Evolutionary conservation across 2,329 filamentous ascomycete species (phyloP).

Genomic region (Aureobasidium sp.): DNA sequence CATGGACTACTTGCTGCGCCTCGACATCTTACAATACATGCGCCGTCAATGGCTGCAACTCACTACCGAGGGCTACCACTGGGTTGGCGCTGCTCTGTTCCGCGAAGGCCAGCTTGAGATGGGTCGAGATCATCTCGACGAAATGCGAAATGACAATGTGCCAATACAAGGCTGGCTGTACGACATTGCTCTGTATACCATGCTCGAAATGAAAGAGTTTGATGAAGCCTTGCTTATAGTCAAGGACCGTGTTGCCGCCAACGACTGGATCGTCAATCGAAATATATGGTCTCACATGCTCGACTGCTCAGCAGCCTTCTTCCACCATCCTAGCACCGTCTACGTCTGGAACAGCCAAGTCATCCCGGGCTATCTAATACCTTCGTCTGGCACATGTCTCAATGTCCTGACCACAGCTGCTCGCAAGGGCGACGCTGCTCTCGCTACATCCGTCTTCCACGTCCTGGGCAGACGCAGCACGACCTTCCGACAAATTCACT

Average conservation of each 20-base stretch:
- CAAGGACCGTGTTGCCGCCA: slow-evolving; percentile 46
- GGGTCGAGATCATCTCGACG: slow-evolving; percentile 62
- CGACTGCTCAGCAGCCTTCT: slow-evolving; percentile 60
- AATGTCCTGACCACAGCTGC: slow-evolving; percentile 68
- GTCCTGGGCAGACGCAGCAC: slow-evolving; percentile 54
- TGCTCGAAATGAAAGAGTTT: slow-evolving; percentile 65
- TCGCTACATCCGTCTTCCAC: slow-evolving; percentile 66
- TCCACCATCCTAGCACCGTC: slow-evolving; percentile 54
- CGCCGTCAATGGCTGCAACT: slow-evolving; percentile 63
- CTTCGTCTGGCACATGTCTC: slow-evolving; percentile 57
- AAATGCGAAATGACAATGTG: slow-evolving; percentile 53
- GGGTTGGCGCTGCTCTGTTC: slow-evolving; percentile 65
- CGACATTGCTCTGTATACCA: slow-evolving; percentile 66
- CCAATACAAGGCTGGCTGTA: slow-evolving; percentile 65
- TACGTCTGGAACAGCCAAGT: slow-evolving; percentile 68
- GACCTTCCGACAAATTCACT: slow-evolving; percentile 60
- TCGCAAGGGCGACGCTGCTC: slow-evolving; percentile 55
- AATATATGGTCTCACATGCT: slow-evolving; percentile 64
- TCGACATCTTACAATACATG: slow-evolving; percentile 66
- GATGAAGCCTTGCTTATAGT: slow-evolving; percentile 70
- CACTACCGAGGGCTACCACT: slow-evolving; percentile 55
- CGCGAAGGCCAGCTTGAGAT: slow-evolving; percentile 78
- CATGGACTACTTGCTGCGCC: slow-evolving; percentile 72
- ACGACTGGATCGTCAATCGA: slow-evolving; percentile 38
- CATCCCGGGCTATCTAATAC: slow-evolving; percentile 50